These are phyloP conservation scores for Botrytis aclada DNA, from an alignment of 2,329 filamentous ascomycete species.

Conservation along the genomic window DNA sequence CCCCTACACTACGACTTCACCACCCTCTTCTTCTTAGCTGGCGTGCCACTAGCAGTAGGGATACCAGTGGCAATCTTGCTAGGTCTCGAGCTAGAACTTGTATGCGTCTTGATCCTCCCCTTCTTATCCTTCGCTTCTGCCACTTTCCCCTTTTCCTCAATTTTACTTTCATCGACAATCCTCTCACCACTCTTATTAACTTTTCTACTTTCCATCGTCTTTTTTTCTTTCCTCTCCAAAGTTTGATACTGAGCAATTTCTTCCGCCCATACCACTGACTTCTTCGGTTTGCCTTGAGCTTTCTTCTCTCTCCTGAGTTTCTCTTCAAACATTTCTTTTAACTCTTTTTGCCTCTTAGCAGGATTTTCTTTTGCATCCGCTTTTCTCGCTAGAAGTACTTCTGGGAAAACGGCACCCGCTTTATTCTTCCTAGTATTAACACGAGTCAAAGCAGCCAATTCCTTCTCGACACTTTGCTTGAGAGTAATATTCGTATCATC, in stretches of 20 bases:
- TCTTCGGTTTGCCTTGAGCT: slow-evolving; percentile 30
- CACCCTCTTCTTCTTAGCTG: slow-evolving; percentile 34
- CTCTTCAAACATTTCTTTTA: slow-evolving; percentile 38
- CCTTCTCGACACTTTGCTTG: slow-evolving; percentile 42
- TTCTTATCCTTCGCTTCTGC: slow-evolving; percentile 30
- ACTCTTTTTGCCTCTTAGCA: slow-evolving; percentile 38
- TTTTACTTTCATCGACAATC: slow-evolving; percentile 27
- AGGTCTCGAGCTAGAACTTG: slow-evolving; percentile 25
- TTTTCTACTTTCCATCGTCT: slow-evolving; percentile 26
- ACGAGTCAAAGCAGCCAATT: slow-evolving; percentile 43
- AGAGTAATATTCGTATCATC: slow-evolving; percentile 36
- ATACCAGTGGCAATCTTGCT: slow-evolving; percentile 35
- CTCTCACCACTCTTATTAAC: slow-evolving; percentile 10
- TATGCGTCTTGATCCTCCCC: slow-evolving; percentile 26
- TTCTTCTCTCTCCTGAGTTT: slow-evolving; percentile 28
- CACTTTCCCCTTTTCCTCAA: slow-evolving; percentile 27
- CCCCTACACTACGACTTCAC: not conserved
- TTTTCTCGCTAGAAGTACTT: slow-evolving; percentile 36
- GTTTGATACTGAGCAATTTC: slow-evolving; percentile 35
- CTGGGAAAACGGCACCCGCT: slow-evolving; percentile 39
- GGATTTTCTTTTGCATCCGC: slow-evolving; percentile 42
- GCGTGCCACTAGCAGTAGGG: slow-evolving; percentile 35
- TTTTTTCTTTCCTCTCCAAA: slow-evolving; percentile 27
- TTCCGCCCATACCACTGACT: slow-evolving; percentile 36
- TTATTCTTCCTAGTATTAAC: slow-evolving; percentile 49